phyloP scores from a whole-genome alignment of 345 rosid species.

The Corchorus olitorius region DNA sequence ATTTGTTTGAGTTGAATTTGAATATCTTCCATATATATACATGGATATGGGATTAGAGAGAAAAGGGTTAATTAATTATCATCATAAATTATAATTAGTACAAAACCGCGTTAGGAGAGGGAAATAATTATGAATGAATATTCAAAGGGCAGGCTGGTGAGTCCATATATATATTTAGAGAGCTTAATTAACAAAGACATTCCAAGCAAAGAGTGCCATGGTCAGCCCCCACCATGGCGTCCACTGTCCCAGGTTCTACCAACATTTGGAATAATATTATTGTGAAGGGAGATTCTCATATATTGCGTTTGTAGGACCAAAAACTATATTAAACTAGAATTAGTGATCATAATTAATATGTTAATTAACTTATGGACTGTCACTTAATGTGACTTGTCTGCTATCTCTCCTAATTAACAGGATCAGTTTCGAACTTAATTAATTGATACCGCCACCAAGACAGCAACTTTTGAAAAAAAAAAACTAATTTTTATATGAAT shows the following conservation, averaged over 20 bases:
- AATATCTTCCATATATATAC: not conserved
- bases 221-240: conserved; percentile 48
- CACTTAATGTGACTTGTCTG: conserved; percentile 28
- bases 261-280: conserved; percentile 58
- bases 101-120: conserved; percentile 35
- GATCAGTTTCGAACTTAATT: conserved; percentile 20
- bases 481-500: not conserved
- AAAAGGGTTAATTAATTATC: not conserved
- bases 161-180: not conserved
- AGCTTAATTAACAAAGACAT: conserved; percentile 27
- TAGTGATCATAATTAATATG: conserved; percentile 9
- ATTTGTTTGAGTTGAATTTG: not conserved
- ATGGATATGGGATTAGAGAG: conserved; percentile 2
- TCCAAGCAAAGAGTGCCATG: conserved; percentile 27
- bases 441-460: not conserved
- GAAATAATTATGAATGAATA: conserved; percentile 11
- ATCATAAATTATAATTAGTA: not conserved
- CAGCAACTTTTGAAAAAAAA: not conserved
- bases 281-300: conserved; percentile 44
- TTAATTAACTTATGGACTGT: conserved; percentile 17
- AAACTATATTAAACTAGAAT: conserved; percentile 20
- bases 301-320: conserved; percentile 37
- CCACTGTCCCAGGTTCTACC: conserved; percentile 44
- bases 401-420: conserved; percentile 5
- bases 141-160: conserved; percentile 11